These are phyloP conservation scores for Urtica urens DNA, from an alignment of 306 rosid species.

Conservation along the genomic window DNA sequence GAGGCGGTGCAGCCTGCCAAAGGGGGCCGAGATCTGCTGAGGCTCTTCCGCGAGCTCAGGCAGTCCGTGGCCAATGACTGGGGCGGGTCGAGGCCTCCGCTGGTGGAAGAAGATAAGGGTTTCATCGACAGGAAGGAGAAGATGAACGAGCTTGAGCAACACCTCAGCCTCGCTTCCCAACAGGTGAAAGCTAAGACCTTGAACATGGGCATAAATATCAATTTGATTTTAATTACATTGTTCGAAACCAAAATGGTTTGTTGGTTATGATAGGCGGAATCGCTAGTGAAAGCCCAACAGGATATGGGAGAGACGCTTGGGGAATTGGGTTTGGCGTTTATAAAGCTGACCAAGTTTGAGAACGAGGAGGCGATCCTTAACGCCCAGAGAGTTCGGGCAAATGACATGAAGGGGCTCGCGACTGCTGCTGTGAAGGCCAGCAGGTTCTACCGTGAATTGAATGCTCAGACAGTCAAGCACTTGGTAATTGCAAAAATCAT, in stretches of 20 bases:
- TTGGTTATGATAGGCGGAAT: slow-evolving; percentile 57
- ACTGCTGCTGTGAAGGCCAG: slow-evolving; percentile 92
- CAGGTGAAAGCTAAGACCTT: no score
- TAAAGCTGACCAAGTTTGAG: slow-evolving; percentile 81
- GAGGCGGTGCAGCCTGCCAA: slow-evolving; percentile 82
- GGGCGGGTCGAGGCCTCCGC: slow-evolving; percentile 64
- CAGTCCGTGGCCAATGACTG: slow-evolving; percentile 85
- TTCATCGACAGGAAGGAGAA: slow-evolving; percentile 67
- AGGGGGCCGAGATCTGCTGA: slow-evolving; percentile 82
- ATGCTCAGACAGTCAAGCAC: slow-evolving; percentile 88
- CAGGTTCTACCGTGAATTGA: slow-evolving; percentile 80
- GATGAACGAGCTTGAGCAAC: slow-evolving; percentile 66
- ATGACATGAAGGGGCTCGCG: slow-evolving; percentile 74
- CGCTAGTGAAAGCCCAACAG: slow-evolving; percentile 91
- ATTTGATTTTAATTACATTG: no score
- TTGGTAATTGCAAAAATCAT: slow-evolving; percentile 40
- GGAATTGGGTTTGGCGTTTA: slow-evolving; percentile 72
- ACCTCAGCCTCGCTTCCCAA: slow-evolving; percentile 57
- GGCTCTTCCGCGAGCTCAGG: slow-evolving; percentile 82
- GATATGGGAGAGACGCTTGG: slow-evolving; percentile 95
- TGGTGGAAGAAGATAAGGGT: slow-evolving; percentile 82
- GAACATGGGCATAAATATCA: no score
- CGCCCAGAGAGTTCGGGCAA: slow-evolving; percentile 62
- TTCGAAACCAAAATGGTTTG: not conserved
- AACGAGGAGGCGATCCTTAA: slow-evolving; percentile 58